Evolutionary conservation across 148 eudicot species (phyloP).

Genomic region (Rhododendron ferrugineum): DNA sequence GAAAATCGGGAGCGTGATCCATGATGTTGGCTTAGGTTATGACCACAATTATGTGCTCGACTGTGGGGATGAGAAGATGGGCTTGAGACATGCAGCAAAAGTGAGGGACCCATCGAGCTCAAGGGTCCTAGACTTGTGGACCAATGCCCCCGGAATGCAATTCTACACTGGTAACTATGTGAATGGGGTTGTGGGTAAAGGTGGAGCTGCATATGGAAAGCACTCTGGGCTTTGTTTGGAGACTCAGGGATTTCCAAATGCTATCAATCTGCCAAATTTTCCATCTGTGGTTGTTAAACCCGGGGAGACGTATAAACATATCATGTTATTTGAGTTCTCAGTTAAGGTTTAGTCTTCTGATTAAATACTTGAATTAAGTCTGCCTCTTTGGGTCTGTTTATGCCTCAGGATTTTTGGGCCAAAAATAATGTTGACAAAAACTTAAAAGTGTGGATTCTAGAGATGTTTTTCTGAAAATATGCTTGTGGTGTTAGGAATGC

Average conservation of each 20-base stretch:
- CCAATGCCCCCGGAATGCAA: constrained; percentile 90
- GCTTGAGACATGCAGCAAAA: constrained; percentile 76
- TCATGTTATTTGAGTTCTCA: constrained; percentile 83
- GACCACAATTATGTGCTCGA: constrained; percentile 94
- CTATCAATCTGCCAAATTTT: constrained; percentile 69
- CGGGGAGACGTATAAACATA: constrained; percentile 76
- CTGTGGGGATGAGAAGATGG: constrained; percentile 67
- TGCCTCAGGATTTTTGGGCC: neutral
- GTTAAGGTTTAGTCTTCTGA: constrained; percentile 7
- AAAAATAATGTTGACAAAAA: neutral
- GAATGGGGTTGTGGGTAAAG: constrained; percentile 79
- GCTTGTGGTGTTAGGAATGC: neutral
- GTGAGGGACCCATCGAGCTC: constrained; percentile 61
- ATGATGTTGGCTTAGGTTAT: constrained; percentile 80
- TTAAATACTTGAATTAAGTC: neutral
- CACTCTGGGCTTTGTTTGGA: constrained; percentile 79
- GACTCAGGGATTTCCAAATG: constrained; percentile 95
- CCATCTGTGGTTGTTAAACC: constrained; percentile 70
- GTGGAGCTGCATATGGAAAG: constrained; percentile 68
- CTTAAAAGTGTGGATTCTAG: neutral
- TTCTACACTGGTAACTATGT: constrained; percentile 88
- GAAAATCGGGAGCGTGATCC: constrained; percentile 59
- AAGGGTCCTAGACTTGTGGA: constrained; percentile 82
- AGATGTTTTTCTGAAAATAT: neutral
- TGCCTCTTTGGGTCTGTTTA: neutral